Evolutionary conservation across 2,329 filamentous ascomycete genomes (phyloP).

Genomic region (Cercospora sp.): DNA sequence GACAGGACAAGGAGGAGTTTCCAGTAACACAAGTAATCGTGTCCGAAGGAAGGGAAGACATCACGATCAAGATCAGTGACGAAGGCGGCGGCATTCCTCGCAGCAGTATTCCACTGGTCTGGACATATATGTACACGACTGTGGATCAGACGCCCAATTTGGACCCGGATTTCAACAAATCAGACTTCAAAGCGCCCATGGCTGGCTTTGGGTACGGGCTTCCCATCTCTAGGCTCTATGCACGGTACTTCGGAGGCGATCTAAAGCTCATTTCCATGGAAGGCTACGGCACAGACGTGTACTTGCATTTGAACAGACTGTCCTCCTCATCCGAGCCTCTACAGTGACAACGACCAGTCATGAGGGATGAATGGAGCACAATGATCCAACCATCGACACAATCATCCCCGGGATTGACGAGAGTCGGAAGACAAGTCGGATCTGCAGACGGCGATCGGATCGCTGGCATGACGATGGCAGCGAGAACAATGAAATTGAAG

Average conservation of each 20-base stretch:
- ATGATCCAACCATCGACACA: slow-evolving; percentile 26
- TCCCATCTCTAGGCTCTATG: slow-evolving; percentile 91
- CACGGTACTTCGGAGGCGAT: slow-evolving; percentile 95
- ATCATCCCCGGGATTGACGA: slow-evolving; percentile 56
- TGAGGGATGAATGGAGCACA: slow-evolving; percentile 65
- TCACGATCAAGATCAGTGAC: slow-evolving; percentile 97
- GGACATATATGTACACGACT: slow-evolving; percentile 99
- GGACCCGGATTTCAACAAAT: slow-evolving; percentile 97
- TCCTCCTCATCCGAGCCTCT: slow-evolving; percentile 94
- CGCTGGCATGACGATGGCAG: slow-evolving; percentile 49
- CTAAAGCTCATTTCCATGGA: slow-evolving; percentile 99
- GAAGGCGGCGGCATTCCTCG: slow-evolving; percentile 94
- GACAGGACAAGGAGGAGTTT: slow-evolving; percentile 92
- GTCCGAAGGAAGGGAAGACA: slow-evolving; percentile 96
- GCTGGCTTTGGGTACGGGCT: slow-evolving; percentile 97
- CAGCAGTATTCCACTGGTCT: slow-evolving; percentile 92
- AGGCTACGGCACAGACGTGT: slow-evolving; percentile 98
- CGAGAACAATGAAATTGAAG: slow-evolving; percentile 63
- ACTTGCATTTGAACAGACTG: slow-evolving; percentile 93
- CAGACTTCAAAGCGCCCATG: slow-evolving; percentile 99
- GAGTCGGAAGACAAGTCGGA: slow-evolving; percentile 36
- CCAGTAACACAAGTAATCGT: slow-evolving; percentile 97
- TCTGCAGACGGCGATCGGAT: slow-evolving; percentile 44
- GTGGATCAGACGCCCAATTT: slow-evolving; percentile 93
- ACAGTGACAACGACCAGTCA: slow-evolving; percentile 89